Conservation (phyloP, 192 early-diverging fungal genomes). For the Neocallimastix lanati region DNA sequence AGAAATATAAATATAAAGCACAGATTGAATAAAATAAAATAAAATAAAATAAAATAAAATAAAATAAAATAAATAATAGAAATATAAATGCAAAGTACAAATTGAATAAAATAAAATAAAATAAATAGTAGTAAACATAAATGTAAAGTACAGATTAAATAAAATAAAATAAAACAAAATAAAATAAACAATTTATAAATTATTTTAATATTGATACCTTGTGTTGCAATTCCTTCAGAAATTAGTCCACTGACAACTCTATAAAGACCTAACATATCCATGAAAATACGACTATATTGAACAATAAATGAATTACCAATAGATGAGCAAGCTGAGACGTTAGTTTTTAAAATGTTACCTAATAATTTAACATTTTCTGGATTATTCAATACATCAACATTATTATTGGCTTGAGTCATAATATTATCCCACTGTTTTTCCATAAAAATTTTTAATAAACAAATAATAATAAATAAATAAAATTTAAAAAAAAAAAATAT, state of each 20-base stretch:
- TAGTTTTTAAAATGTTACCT: conserved; percentile 85
- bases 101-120: not conserved
- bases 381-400: conserved; percentile 49
- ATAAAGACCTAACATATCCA: conserved; percentile 82
- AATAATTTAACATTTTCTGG: conserved; percentile 74
- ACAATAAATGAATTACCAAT: conserved; percentile 72
- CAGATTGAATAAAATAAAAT: too few species aligned
- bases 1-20: too few species aligned
- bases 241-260: conserved; percentile 71
- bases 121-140: not conserved
- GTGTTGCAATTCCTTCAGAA: conserved; percentile 49
- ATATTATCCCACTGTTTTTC: conserved; percentile 53
- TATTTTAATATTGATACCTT: conserved; percentile 24
- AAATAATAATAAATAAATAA: not conserved
- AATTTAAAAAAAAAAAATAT: not conserved
- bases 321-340: conserved; percentile 76
- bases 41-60: not conserved
- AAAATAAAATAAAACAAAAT: not conserved
- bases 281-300: conserved; percentile 78
- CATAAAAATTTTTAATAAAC: not conserved
- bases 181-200: too few species aligned
- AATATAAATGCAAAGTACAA: too few species aligned
- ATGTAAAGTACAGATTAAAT: too few species aligned
- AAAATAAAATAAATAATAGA: conserved; percentile 2
- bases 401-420: conserved; percentile 48